phyloP scores from a whole-genome alignment of 208 protist genomes.

The Crithidia fasciculata region DNA sequence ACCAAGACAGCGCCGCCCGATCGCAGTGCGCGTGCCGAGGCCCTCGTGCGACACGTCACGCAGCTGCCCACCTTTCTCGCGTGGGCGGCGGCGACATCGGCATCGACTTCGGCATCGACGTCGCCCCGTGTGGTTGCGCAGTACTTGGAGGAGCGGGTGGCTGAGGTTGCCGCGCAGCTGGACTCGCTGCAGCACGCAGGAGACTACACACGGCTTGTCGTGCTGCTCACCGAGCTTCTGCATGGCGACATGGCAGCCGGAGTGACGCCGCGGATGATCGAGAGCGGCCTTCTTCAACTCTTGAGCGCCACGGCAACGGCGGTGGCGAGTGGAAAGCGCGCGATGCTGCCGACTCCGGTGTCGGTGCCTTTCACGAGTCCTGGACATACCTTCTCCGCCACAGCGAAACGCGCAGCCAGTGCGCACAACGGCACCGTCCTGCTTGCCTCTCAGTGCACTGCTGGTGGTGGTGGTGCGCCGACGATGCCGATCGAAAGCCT shows the following conservation, averaged over 20 bases:
- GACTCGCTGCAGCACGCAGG: slow-evolving; percentile 20
- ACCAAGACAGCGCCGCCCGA: not conserved
- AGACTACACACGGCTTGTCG: slow-evolving; percentile 39
- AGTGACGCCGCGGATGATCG: slow-evolving; percentile 68
- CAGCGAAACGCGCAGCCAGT: not conserved
- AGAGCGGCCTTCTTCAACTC: slow-evolving; percentile 49
- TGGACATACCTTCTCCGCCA: not conserved
- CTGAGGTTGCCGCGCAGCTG: slow-evolving; percentile 30
- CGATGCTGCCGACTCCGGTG: not conserved
- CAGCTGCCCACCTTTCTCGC: slow-evolving; percentile 27
- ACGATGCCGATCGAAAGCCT: slow-evolving; percentile 23
- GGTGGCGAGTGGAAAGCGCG: slow-evolving; percentile 12
- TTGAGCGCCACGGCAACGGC: slow-evolving; percentile 17
- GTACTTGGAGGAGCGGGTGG: slow-evolving; percentile 23
- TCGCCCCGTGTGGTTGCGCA: slow-evolving; percentile 10
- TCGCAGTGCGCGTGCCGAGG: slow-evolving; percentile 15
- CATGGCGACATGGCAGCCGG: slow-evolving; percentile 55
- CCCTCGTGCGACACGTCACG: slow-evolving; percentile 23
- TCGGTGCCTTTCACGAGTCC: not conserved
- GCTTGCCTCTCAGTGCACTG: not conserved
- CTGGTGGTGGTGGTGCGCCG: not conserved
- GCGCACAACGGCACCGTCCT: not conserved
- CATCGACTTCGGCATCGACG: not conserved
- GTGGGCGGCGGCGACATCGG: slow-evolving; percentile 5
- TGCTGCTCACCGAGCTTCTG: slow-evolving; percentile 63